Percentiles rank a stretch among this genome's conserved stretches.
These are phyloP conservation scores for Taiwanofungus camphoratus DNA, from an alignment of 1,284 basidiomycete species.

Conservation along the genomic window DNA sequence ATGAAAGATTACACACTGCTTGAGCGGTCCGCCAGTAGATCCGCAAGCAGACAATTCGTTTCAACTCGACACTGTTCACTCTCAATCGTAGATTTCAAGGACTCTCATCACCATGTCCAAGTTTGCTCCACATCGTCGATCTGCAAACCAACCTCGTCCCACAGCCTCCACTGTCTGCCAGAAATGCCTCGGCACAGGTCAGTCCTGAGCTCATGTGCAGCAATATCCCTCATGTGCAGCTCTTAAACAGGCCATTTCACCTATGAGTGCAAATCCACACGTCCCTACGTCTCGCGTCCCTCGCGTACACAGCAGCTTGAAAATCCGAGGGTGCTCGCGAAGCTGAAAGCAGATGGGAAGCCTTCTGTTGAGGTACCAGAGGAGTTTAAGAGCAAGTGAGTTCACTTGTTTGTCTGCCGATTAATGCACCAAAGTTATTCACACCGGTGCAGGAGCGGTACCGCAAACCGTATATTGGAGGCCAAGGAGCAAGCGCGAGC, in stretches of 20 bases:
- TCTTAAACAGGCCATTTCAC: slow-evolving; percentile 61
- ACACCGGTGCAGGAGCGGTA: slow-evolving; percentile 45
- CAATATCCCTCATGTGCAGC: neutral
- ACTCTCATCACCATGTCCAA: slow-evolving; percentile 73
- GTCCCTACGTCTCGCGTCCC: slow-evolving; percentile 72
- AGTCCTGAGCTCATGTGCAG: slow-evolving; percentile 12
- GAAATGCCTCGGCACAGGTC: slow-evolving; percentile 67
- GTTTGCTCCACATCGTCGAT: slow-evolving; percentile 66
- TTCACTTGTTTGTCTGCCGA: slow-evolving; percentile 11
- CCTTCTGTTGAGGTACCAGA: slow-evolving; percentile 74
- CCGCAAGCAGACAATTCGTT: too few relatives aligned
- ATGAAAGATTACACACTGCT: too few relatives aligned
- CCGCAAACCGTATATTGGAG: slow-evolving; percentile 68
- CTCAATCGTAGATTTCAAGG: too few relatives aligned
- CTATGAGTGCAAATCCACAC: slow-evolving; percentile 67
- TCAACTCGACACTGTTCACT: too few relatives aligned
- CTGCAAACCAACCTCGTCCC: slow-evolving; percentile 54
- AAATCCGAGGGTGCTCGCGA: slow-evolving; percentile 58
- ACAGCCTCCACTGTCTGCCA: slow-evolving; percentile 67
- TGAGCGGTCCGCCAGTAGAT: too few relatives aligned
- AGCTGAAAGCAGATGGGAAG: slow-evolving; percentile 58
- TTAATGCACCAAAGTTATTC: slow-evolving; percentile 1
- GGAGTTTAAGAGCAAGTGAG: slow-evolving; percentile 73
- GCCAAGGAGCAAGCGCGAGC: slow-evolving; percentile 66
- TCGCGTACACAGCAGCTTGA: slow-evolving; percentile 74